These are phyloP conservation scores for Xylaria sp. DNA, from an alignment of 2,329 filamentous ascomycete species.

Conservation along the genomic window DNA sequence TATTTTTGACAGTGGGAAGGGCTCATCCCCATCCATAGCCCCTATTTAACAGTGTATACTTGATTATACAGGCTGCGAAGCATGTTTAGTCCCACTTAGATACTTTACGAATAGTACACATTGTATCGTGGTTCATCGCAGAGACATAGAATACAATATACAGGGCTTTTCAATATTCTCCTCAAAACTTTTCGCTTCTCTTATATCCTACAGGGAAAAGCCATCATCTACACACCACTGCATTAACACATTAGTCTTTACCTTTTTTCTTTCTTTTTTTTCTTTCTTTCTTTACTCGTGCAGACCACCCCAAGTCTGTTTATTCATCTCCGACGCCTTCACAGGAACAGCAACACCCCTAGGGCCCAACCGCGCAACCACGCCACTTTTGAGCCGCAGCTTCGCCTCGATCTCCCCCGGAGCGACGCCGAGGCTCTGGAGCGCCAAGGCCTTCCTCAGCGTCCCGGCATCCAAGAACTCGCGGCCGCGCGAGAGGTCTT, in stretches of 20 bases:
- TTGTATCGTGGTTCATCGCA: too few relatives aligned
- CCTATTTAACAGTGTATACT: conserved; percentile 5
- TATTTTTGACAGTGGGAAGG: not conserved
- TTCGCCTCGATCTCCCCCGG: conserved; percentile 57
- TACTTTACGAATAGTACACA: not conserved
- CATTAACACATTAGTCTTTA: not conserved
- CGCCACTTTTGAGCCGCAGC: conserved; percentile 57
- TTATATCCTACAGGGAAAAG: not conserved
- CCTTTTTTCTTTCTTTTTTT: not conserved
- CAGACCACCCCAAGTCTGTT: conserved; percentile 33
- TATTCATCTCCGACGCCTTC: conserved; percentile 7
- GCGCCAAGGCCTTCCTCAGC: conserved; percentile 57
- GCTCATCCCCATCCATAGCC: not conserved
- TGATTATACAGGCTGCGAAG: conserved; percentile 7
- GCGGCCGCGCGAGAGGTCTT: conserved; percentile 54
- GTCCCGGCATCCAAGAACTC: conserved; percentile 61
- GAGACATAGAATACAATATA: not conserved
- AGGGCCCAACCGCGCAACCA: conserved; percentile 58
- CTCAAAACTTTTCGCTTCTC: not conserved
- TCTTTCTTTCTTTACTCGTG: conserved; percentile 9
- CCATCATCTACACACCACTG: not conserved
- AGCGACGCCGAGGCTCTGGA: conserved; percentile 55
- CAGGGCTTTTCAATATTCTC: not conserved
- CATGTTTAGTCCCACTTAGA: not conserved
- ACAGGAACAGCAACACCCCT: conserved; percentile 54